Conservation (phyloP, 352 stramenopile species). For the Pythium vanterpoolii region DNA sequence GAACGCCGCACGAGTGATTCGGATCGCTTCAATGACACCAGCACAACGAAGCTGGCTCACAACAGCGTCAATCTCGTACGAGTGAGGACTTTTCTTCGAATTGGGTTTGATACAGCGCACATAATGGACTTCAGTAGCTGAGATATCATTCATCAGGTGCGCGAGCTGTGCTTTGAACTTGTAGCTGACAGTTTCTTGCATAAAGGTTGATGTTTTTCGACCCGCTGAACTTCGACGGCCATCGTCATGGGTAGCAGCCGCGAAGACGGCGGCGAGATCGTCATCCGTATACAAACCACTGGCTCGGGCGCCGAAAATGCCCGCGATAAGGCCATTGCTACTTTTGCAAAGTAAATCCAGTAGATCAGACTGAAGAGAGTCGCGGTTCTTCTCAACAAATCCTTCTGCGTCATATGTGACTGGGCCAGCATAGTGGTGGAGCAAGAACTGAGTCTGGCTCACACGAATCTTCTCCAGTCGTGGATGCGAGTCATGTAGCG, state of each 20-base stretch:
- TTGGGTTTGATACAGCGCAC: conserved; percentile 93
- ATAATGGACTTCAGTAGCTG: conserved; percentile 83
- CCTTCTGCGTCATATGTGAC: conserved; percentile 81
- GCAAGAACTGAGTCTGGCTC: conserved; percentile 73
- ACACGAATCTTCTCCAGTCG: conserved; percentile 72
- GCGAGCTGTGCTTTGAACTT: conserved; percentile 89
- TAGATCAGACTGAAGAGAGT: conserved; percentile 78
- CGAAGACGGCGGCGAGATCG: conserved; percentile 50
- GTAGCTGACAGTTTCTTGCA: conserved; percentile 87
- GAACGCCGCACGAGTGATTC: conserved; percentile 86
- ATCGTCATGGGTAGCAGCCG: conserved; percentile 36
- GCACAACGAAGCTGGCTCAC: conserved; percentile 87
- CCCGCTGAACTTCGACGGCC: conserved; percentile 36
- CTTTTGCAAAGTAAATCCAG: conserved; percentile 66
- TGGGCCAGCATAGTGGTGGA: conserved; percentile 78
- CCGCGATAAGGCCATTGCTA: conserved; percentile 67
- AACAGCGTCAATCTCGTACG: conserved; percentile 85
- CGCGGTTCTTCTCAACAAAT: conserved; percentile 89
- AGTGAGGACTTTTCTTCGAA: conserved; percentile 59
- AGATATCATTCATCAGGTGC: conserved; percentile 85
- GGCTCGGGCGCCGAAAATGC: conserved; percentile 57
- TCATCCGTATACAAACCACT: conserved; percentile 58
- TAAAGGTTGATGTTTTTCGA: conserved; percentile 77
- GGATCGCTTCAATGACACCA: conserved; percentile 89
- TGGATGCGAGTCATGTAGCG: conserved; percentile 75